Evolutionary conservation across 179 eudicot genomes (phyloP), one percentile per base, ranked within the genome.

Genomic region (Nepenthes alata): DNA sequence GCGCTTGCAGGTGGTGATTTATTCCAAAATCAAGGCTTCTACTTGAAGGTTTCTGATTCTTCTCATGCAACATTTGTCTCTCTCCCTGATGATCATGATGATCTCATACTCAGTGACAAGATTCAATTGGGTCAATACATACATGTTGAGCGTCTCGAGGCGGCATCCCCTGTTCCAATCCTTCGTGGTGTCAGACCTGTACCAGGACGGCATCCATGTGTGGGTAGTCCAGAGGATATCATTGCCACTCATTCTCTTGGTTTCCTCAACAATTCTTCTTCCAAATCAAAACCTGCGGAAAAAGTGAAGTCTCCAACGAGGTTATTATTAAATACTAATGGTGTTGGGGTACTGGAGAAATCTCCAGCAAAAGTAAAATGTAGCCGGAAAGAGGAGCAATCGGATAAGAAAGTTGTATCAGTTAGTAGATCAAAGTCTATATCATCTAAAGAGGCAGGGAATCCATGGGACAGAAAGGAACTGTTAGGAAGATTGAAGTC

Each of bases 51-150:
- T 12, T 88, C 94, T n/a, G 94, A 88, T 63, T 88, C 96, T n/a
- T 59, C 84, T 16, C 96, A 88, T 63, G 89, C 96, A 37, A 88
- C 94, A 1, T 88, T 86, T 57, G 94, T 88, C 5, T 78, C 96
- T 6, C 79, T 88, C 14, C 79, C 83, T 15, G 86, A 86, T 50
- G 73, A 69, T 25, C 78, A 86, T 55, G 80, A 72, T 4, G 96
- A 88, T 69, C 71, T 88, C 47, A 86, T 88, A 39, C 80, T 73
- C 37, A 80, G 72, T 61, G 96, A 88, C 63, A 81, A 83, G 72
- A 80, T 88, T 65, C 95, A 88, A 37, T 72, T 87, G 25, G 91
- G 95, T 38, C 95, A 87, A 62, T 83, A 83, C 66, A 74, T 88
- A 48, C 83, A 88, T 67, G 89, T 85, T 15, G 71, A 82, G 11